Evolutionary conservation across 352 stramenopile species (phyloP).

Genomic region (Aphanomyces euteiches): DNA sequence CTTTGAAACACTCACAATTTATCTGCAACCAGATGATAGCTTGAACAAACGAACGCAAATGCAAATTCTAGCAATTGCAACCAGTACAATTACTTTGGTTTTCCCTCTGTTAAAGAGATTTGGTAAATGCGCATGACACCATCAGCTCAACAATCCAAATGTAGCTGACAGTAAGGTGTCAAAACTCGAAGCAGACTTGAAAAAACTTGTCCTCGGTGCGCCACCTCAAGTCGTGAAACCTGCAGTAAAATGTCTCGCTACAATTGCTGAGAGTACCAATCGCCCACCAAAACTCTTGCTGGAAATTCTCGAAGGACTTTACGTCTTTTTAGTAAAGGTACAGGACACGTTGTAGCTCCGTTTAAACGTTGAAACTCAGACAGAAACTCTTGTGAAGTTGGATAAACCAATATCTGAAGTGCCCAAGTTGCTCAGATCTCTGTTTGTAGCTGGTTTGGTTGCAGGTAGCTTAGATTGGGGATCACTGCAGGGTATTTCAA

Average conservation of each 20-base stretch:
- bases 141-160: constrained; percentile 42
- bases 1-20: constrained; percentile 68
- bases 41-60: constrained; percentile 34
- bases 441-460: constrained; percentile 70
- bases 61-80: constrained; percentile 22
- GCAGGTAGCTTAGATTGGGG: constrained; percentile 66
- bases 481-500: constrained; percentile 34
- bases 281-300: constrained; percentile 48
- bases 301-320: constrained; percentile 65
- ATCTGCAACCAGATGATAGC: constrained; percentile 59
- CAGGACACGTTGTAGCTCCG: background rate
- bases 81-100: constrained; percentile 21
- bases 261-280: constrained; percentile 44
- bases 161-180: constrained; percentile 51
- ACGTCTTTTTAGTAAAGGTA: constrained; percentile 55
- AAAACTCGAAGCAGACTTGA: constrained; percentile 60
- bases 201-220: constrained; percentile 51
- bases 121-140: constrained; percentile 36
- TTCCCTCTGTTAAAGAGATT: constrained; percentile 13
- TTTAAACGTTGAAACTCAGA: background rate
- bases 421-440: constrained; percentile 60
- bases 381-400: constrained; percentile 14
- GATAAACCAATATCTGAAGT: constrained; percentile 9
- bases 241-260: constrained; percentile 69
- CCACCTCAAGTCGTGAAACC: constrained; percentile 80